Percentiles rank a stretch among this genome's conserved stretches.
phyloP scores from a whole-genome alignment of 345 rosid genomes.

The Rhizophora apiculata region DNA sequence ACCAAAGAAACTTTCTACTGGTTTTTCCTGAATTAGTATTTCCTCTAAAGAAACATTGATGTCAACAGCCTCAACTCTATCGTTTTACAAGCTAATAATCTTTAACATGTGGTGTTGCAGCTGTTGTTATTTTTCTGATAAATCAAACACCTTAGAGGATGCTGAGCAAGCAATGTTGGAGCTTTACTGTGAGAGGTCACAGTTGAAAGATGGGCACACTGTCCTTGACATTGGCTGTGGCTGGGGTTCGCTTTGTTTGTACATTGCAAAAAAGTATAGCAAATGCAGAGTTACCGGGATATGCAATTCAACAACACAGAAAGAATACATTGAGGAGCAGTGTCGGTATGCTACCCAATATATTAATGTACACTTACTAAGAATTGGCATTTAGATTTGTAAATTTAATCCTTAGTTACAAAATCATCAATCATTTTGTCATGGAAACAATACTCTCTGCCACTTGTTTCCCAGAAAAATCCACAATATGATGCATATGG shows the following conservation, averaged over 20 bases:
- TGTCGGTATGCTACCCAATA: slow-evolving; percentile 41
- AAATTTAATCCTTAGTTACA: neutral
- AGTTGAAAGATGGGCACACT: slow-evolving; percentile 64
- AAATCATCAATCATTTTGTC: neutral
- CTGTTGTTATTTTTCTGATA: slow-evolving; percentile 65
- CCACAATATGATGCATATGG: neutral
- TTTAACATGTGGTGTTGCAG: slow-evolving; percentile 27
- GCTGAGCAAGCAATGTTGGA: slow-evolving; percentile 80
- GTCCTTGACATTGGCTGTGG: slow-evolving; percentile 92
- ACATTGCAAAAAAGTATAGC: slow-evolving; percentile 62
- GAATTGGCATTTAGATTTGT: neutral
- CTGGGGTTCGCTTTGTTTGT: slow-evolving; percentile 79
- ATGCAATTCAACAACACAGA: slow-evolving; percentile 81
- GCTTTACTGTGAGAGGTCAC: slow-evolving; percentile 64
- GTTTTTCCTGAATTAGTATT: neutral
- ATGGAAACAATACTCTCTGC: no score
- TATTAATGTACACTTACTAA: neutral
- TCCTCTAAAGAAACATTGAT: neutral
- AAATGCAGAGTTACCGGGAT: slow-evolving; percentile 74
- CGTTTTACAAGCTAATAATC: slow-evolving; percentile 1
- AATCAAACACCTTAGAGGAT: slow-evolving; percentile 57
- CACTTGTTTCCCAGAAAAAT: neutral
- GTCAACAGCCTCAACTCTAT: neutral
- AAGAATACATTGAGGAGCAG: slow-evolving; percentile 57
- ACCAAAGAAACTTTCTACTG: neutral